Evolutionary conservation across 208 protist genomes (phyloP), one percentile per base, ranked within the genome.

Genomic region (Crithidia thermophila): DNA sequence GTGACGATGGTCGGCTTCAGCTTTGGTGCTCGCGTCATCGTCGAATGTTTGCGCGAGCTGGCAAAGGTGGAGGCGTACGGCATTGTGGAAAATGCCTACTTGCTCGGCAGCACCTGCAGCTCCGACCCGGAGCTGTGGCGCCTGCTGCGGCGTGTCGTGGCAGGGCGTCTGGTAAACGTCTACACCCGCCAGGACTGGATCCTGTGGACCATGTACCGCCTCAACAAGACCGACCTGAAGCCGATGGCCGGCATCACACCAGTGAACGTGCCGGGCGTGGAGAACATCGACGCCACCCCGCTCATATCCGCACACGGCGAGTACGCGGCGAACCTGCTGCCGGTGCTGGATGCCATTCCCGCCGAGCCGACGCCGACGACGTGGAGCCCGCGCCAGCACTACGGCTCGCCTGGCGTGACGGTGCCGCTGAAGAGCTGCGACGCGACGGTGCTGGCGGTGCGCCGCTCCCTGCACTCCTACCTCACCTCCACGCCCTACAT

Each of bases 1-100:
- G 90, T 94, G 10, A 91, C 90, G 27, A 79, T 97, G 20, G 67
- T 96, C 33, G 94, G 91, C 39, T 95, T 93, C 68, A 91, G 88
- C 70, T 91, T 95, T 46, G 94, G 94, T 11, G 75, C 82, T 30
- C 76, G 77, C 6, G 90, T 96, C 27, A 88, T 97, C 59, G 87
- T 80, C 18, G 79, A 95, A 47, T 96, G 89, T 52, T 79, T 96
- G 52, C 56, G 58, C 6, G 87, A 88, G 77, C 77, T 97, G 34
- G 56, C 84, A 25, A 66, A 73, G 46, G 71, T 80, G 28, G 49
- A 82, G 40, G 83, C 81, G 10, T 83, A 82, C 40, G 77, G 77
- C 28, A 63, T 97, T 10, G 83, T 97, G 21, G 90, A 97, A 52
- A 91, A 94, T 64, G 91, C 88, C 31, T 94, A 90, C 72, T 66